Percentiles rank a stretch among this genome's conserved stretches.
Evolutionary conservation across 192 early-diverging fungal genomes (phyloP).

Genomic region (Piromyces finnis): DNA sequence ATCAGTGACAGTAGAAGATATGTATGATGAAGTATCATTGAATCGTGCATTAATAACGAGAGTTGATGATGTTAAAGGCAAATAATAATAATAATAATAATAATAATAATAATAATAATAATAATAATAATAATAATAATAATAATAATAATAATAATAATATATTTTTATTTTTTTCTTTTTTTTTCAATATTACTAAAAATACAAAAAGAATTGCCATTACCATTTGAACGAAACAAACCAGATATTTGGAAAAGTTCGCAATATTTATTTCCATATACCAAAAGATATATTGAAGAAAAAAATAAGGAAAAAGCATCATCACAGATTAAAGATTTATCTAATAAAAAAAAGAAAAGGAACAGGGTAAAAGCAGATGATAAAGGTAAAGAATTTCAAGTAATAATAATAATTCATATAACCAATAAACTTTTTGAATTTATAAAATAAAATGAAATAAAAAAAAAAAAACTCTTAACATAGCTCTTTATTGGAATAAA

Average conservation of each 20-base stretch:
- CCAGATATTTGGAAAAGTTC: not conserved
- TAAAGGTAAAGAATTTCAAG: too few relatives aligned
- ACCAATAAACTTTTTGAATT: too few relatives aligned
- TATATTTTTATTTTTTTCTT: not conserved
- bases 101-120: not conserved
- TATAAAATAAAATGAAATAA: too few relatives aligned
- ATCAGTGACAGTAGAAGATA: constrained; percentile 45
- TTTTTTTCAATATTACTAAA: not conserved
- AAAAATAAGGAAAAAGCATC: too few relatives aligned
- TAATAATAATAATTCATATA: too few relatives aligned
- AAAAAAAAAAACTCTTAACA: not conserved
- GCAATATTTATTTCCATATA: not conserved
- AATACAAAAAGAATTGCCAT: not conserved
- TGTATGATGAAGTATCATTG: constrained; percentile 38
- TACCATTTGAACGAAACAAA: not conserved
- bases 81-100: too few relatives aligned
- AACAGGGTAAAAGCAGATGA: not conserved
- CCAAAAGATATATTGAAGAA: not conserved
- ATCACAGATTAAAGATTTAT: too few relatives aligned
- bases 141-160: too few relatives aligned
- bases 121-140: not conserved
- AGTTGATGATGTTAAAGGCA: constrained; percentile 12
- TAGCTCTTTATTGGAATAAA: not conserved
- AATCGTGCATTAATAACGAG: constrained; percentile 47
- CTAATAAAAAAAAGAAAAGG: not conserved